Conservation (phyloP, 805 yeast genomes). For the Candida gorgasii region DNA sequence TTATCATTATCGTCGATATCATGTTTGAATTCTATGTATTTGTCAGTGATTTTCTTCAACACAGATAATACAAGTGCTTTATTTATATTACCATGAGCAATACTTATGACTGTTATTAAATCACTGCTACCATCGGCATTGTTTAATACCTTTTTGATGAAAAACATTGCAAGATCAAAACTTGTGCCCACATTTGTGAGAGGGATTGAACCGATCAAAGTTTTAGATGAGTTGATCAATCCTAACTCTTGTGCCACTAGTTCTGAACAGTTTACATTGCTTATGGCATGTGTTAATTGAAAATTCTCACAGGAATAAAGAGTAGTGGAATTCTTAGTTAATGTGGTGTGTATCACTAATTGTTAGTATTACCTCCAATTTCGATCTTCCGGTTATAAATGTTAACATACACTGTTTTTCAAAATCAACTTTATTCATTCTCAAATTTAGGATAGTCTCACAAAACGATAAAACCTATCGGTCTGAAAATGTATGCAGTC, state of each 20-base stretch:
- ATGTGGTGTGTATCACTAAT: conserved; percentile 47
- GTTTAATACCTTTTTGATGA: conserved; percentile 46
- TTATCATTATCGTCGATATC: conserved; percentile 25
- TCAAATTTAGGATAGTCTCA: no score
- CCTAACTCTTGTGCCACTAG: conserved; percentile 55
- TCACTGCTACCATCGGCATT: conserved; percentile 49
- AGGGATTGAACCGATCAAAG: conserved; percentile 41
- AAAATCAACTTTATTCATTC: conserved; percentile 21
- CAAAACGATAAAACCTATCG: not conserved
- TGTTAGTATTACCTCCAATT: conserved; percentile 19
- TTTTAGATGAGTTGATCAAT: conserved; percentile 48
- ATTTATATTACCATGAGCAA: conserved; percentile 46
- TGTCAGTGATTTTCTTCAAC: conserved; percentile 51
- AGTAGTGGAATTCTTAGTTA: conserved; percentile 58
- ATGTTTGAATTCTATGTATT: conserved; percentile 44
- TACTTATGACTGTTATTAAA: conserved; percentile 51
- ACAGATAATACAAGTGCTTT: conserved; percentile 48
- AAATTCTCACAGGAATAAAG: conserved; percentile 57
- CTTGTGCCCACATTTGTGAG: conserved; percentile 29
- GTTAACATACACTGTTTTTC: conserved; percentile 29
- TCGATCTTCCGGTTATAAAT: no score
- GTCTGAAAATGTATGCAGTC: conserved; percentile 2
- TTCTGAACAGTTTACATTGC: conserved; percentile 54
- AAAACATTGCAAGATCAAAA: conserved; percentile 40
- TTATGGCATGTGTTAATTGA: conserved; percentile 38